Evolutionary conservation across 179 eudicot species (phyloP).

Genomic region (Pouteria campechiana): DNA sequence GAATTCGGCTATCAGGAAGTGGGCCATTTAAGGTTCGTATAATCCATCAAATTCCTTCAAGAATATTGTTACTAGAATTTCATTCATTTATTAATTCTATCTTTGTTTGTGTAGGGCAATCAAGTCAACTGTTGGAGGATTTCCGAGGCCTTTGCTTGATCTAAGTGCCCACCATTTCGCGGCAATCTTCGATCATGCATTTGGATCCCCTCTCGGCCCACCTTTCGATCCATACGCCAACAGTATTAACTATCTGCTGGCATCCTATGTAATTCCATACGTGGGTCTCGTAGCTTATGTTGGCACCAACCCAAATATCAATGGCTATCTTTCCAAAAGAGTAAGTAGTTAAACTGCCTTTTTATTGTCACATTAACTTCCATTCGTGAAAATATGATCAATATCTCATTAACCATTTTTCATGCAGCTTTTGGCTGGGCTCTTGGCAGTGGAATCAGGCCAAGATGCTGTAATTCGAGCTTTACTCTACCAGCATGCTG

Average conservation of each 20-base stretch:
- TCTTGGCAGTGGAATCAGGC: constrained; percentile 63
- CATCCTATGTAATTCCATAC: constrained; percentile 50
- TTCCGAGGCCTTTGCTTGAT: constrained; percentile 61
- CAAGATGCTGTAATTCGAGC: constrained; percentile 62
- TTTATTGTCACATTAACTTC: no score
- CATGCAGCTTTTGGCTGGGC: constrained; percentile 54
- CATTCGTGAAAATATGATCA: neutral
- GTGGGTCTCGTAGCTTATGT: constrained; percentile 65
- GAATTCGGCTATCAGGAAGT: constrained; percentile 67
- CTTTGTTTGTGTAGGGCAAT: constrained; percentile 24
- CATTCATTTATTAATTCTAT: neutral
- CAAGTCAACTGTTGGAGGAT: constrained; percentile 43
- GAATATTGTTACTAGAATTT: accelerated
- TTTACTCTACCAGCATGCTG: constrained; percentile 45
- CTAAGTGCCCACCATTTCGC: constrained; percentile 41
- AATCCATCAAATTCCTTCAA: neutral
- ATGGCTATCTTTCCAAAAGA: constrained; percentile 32
- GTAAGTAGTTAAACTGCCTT: constrained; percentile 16
- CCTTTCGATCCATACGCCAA: constrained; percentile 71
- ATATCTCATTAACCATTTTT: neutral
- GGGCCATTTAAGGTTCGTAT: constrained; percentile 61
- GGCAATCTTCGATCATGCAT: constrained; percentile 35
- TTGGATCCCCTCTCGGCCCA: constrained; percentile 33
- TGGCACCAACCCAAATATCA: constrained; percentile 47
- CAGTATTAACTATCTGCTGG: constrained; percentile 51